These are phyloP conservation scores for Kuraishia floccosa DNA, from an alignment of 805 yeast genomes.

Conservation along the genomic window DNA sequence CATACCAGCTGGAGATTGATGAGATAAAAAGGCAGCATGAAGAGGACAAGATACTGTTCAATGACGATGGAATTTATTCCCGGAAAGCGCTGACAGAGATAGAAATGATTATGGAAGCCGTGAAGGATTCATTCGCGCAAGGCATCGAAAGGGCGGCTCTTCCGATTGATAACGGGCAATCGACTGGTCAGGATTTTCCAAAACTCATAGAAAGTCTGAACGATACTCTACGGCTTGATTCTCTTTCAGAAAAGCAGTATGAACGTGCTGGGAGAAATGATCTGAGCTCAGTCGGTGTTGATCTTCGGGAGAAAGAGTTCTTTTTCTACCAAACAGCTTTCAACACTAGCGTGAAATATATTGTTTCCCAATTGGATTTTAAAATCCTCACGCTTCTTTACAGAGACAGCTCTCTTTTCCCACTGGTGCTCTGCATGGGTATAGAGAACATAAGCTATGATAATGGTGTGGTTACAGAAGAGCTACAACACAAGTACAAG, in stretches of 20 bases:
- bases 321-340: conserved; percentile 76
- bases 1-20: conserved; percentile 49
- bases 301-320: conserved; percentile 30
- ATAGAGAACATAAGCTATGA: conserved; percentile 67
- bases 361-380: conserved; percentile 71
- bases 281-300: neutral
- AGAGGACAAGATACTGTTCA: conserved; percentile 48
- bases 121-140: conserved; percentile 20
- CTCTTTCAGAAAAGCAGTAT: conserved; percentile 2
- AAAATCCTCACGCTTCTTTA: conserved; percentile 57
- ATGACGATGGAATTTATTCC: conserved; percentile 45
- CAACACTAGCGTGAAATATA: conserved; percentile 51
- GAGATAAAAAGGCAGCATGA: conserved; percentile 38
- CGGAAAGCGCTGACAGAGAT: conserved; percentile 46
- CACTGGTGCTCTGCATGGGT: conserved; percentile 45
- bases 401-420: conserved; percentile 54
- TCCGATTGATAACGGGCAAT: too few relatives aligned
- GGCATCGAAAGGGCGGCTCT: neutral
- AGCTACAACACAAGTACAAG: conserved; percentile 48
- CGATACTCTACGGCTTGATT: conserved; percentile 1
- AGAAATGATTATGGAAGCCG: conserved; percentile 26
- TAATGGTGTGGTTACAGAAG: conserved; percentile 42
- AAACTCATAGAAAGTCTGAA: conserved; percentile 4
- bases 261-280: neutral
- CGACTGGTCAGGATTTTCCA: neutral